These are phyloP conservation scores for Salix dunnii DNA, from an alignment of 345 rosid genomes.

Conservation along the genomic window DNA sequence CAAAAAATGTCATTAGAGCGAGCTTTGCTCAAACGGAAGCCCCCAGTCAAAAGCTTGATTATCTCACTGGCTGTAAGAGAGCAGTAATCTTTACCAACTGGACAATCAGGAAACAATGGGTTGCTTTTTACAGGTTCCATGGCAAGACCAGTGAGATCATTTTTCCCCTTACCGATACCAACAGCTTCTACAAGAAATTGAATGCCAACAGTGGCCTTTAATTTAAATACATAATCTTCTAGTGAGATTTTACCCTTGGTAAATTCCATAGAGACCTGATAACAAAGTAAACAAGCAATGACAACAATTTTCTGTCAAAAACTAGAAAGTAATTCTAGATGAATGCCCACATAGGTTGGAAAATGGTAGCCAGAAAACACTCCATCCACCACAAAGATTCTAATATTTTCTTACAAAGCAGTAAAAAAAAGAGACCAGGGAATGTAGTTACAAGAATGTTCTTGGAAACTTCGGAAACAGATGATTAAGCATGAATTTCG, in stretches of 20 bases:
- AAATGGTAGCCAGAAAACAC: not conserved
- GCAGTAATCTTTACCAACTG: constrained; percentile 42
- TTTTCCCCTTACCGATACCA: constrained; percentile 65
- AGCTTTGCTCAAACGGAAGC: constrained; percentile 63
- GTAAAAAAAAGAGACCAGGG: not conserved
- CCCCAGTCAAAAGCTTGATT: constrained; percentile 50
- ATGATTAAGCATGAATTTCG: not conserved
- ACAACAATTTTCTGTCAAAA: constrained; percentile 2
- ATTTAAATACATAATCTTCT: constrained; percentile 36
- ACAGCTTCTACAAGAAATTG: constrained; percentile 55
- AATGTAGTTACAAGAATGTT: not conserved
- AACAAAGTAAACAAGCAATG: constrained; percentile 18
- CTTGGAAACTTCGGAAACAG: not conserved
- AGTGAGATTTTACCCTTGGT: constrained; percentile 49
- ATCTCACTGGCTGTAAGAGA: constrained; percentile 55
- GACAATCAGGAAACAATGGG: constrained; percentile 40
- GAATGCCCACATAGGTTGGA: not conserved
- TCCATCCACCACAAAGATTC: not conserved
- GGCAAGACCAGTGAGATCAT: constrained; percentile 55
- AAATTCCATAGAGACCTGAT: constrained; percentile 58
- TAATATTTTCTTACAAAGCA: not conserved
- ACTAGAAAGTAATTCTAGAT: not conserved
- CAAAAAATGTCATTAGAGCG: constrained; percentile 70
- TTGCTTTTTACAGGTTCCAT: constrained; percentile 38
- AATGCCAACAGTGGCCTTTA: constrained; percentile 52